Percentiles rank a stretch among this genome's conserved stretches.
Evolutionary conservation across 345 rosid species (phyloP).

Genomic region (Eucalyptus virginea): DNA sequence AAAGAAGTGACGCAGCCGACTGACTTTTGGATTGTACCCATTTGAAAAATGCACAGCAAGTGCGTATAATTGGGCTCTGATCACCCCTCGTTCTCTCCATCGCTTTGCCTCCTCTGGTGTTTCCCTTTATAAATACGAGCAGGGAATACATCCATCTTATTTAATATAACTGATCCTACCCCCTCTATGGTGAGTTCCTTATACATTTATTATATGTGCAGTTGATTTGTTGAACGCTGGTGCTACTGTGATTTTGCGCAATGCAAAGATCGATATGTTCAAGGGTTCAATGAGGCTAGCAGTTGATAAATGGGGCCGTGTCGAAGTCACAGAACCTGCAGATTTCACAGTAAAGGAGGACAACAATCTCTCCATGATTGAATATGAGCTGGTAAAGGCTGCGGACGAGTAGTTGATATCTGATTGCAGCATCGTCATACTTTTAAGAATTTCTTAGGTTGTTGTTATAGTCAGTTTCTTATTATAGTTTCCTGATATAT

Average conservation of each 20-base stretch:
- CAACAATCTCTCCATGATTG: conserved; percentile 33
- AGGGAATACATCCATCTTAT: background rate
- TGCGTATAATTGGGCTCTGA: background rate
- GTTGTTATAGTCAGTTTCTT: background rate
- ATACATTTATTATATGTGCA: background rate
- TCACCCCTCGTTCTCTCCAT: background rate
- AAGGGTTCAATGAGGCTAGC: conserved; percentile 41
- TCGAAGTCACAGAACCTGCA: conserved; percentile 24
- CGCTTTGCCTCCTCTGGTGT: background rate
- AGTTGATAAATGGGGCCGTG: conserved; percentile 42
- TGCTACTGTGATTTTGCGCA: conserved; percentile 23
- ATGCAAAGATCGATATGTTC: conserved; percentile 43
- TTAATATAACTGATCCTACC: background rate
- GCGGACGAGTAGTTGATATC: conserved; percentile 2
- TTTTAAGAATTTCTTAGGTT: background rate
- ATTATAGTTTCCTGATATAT: background rate
- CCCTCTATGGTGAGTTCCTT: background rate
- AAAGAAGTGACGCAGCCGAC: background rate
- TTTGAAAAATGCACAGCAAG: background rate
- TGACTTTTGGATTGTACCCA: background rate
- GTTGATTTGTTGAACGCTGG: conserved; percentile 31
- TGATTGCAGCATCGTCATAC: background rate
- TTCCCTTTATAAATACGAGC: background rate
- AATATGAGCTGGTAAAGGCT: conserved; percentile 28
- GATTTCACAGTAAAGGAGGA: conserved; percentile 17